A percentile compares a stretch with the other conserved stretches of the same genome.
Conservation (phyloP, 768 basidiomycete species). For the Phylloporus rhodoxanthus region DNA sequence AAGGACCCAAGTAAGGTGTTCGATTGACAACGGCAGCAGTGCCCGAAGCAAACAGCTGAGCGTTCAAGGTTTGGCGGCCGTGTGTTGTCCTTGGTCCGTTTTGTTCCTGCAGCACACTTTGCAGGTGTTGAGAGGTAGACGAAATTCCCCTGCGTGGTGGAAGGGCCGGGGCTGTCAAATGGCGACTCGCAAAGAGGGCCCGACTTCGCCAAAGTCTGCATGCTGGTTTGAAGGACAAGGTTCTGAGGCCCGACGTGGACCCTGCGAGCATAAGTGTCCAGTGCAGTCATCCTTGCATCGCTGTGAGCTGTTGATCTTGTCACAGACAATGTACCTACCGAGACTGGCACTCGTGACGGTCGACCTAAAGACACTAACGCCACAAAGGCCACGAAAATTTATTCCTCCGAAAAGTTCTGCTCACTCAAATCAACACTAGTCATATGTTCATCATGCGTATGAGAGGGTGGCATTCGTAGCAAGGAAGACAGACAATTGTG, state of each 20-base stretch:
- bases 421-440: neutral
- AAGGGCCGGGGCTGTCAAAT: slow-evolving; percentile 4
- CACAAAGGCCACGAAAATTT: neutral
- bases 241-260: slow-evolving; percentile 68
- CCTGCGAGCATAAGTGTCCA: slow-evolving; percentile 74
- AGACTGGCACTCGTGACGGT: slow-evolving; percentile 35
- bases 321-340: slow-evolving; percentile 32
- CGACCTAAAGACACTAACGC: neutral
- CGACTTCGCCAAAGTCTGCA: slow-evolving; percentile 25
- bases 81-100: neutral
- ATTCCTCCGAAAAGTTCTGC: neutral
- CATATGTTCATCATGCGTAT: slow-evolving; percentile 4
- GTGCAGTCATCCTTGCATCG: slow-evolving; percentile 61
- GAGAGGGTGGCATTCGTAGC: slow-evolving; percentile 35
- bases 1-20: neutral
- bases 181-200: slow-evolving; percentile 5
- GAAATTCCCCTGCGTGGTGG: slow-evolving; percentile 4
- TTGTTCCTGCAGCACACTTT: slow-evolving; percentile 1
- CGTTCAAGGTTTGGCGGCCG: neutral
- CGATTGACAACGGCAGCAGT: neutral
- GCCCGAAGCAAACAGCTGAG: neutral
- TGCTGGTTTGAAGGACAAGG: slow-evolving; percentile 29
- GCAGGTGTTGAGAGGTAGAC: neutral
- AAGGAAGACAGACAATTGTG: slow-evolving; percentile 33
- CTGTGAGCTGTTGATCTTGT: slow-evolving; percentile 6